phyloP scores from a whole-genome alignment of 1,139 yeast species.

The Pichia sp. region DNA sequence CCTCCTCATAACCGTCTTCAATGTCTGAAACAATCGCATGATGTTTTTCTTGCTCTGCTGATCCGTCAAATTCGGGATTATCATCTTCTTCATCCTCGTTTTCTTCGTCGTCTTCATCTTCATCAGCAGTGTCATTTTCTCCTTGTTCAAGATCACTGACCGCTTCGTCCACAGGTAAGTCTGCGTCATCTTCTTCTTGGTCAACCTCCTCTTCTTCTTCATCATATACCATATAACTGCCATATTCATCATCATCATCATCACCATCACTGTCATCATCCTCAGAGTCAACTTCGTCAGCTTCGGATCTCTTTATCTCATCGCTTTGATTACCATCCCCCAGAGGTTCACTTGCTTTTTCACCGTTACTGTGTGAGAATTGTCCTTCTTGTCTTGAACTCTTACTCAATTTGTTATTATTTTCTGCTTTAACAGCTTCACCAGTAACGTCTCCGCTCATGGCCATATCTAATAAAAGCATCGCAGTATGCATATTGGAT shows the following conservation, averaged over 20 bases:
- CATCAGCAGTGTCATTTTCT: no score
- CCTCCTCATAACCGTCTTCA: not conserved
- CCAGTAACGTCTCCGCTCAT: not conserved
- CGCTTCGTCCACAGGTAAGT: not conserved
- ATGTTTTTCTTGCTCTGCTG: no score
- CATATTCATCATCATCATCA: conserved; percentile 11
- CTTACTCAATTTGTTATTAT: conserved; percentile 10
- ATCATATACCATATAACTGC: conserved; percentile 15
- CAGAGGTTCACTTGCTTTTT: conserved; percentile 7
- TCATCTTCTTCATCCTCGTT: no score
- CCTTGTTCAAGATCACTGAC: not conserved
- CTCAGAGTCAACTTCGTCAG: conserved; percentile 13
- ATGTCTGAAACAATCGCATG: no score
- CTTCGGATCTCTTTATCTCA: conserved; percentile 5
- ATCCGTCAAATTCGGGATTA: no score
- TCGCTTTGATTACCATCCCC: not conserved
- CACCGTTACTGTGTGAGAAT: conserved; percentile 5
- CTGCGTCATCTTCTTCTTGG: conserved; percentile 7
- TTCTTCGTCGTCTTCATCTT: no score
- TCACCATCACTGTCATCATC: conserved; percentile 20
- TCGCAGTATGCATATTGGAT: not conserved
- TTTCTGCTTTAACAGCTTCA: not conserved
- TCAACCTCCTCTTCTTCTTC: conserved; percentile 17
- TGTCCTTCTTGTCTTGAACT: conserved; percentile 11
- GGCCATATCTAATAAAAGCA: not conserved